Evolutionary conservation across 306 rosid genomes (phyloP).

Genomic region (Cercis canadensis): DNA sequence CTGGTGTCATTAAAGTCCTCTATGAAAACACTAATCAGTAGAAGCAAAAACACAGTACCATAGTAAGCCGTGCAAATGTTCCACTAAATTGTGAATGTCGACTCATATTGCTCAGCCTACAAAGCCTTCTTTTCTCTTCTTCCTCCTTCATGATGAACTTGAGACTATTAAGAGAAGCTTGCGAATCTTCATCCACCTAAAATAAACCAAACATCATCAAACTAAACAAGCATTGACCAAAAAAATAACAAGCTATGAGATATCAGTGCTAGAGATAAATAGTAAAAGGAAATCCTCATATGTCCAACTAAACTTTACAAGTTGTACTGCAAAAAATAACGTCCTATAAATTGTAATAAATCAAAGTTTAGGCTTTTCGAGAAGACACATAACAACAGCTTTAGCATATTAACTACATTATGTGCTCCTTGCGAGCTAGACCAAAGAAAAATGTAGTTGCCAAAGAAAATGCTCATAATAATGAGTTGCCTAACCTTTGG

Average conservation of each 20-base stretch:
- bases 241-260: constrained; percentile 23
- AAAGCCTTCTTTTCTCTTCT: constrained; percentile 61
- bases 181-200: constrained; percentile 62
- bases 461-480: constrained; percentile 18
- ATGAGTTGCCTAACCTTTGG: constrained; percentile 56
- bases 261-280: constrained; percentile 17
- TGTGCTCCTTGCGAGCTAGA: constrained; percentile 20
- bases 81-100: constrained; percentile 86
- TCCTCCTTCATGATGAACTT: constrained; percentile 81
- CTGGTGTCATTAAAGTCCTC: constrained; percentile 33
- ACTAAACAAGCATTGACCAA: constrained; percentile 26
- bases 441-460: constrained; percentile 1
- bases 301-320: constrained; percentile 1
- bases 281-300: constrained; percentile 13
- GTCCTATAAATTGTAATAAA: neutral
- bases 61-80: constrained; percentile 74
- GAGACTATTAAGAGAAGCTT: constrained; percentile 66
- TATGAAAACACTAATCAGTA: constrained; percentile 28
- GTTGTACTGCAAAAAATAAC: constrained; percentile 8
- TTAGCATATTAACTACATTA: neutral
- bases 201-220: constrained; percentile 23
- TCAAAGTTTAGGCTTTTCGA: neutral
- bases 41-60: constrained; percentile 59
- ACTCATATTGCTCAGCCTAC: constrained; percentile 50
- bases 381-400: constrained; percentile 10